Base-by-base conservation (phyloP, 768 basidiomycete genomes). In the Lentinula guzmanii region DNA sequence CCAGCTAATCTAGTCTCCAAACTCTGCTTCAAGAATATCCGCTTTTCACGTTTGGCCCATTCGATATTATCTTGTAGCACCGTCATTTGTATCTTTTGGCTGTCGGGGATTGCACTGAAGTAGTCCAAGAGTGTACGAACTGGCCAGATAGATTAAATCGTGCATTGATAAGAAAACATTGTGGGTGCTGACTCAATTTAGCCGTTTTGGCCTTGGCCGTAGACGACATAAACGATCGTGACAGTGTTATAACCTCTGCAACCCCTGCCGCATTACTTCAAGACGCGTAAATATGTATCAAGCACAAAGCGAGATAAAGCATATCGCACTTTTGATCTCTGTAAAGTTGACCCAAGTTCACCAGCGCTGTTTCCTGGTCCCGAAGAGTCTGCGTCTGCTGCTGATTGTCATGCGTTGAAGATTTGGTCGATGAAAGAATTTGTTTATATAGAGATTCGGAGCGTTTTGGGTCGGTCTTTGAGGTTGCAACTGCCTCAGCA, bases 1-100 rank as follows among this genome's bases (percentile, higher is more conserved):
- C 84, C 82, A 46, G 90, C 90, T 16, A 98, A 84, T 28, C 94
- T 83, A 8, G 91, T 91, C 72, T 99, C 95, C 39, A 99, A 80
- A 69, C 86, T 91, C 68, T 98, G 96, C 70, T 96, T 93, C 64
- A 98, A 76, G 77, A 99, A 99, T 67, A 98, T 93, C 42, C 96
- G 86, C 71, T 95, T 95, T 77, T 98, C 93, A 2, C 76, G 73
- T 67, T 89, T 89, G 0, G 95, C 94, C 96, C 96, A 99, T 13
- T 84, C 86, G 55, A 96, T 93, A 66, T 94, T 95, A 65, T 97
- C 94, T 52, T 81, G 82, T 8, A 95, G 83, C n/a, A 94, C 93
- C 9, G 82, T 77, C 59, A 93, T 95, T 69, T 97, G 96, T 16
- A 83, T 80, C 41, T 82, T 75, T 55, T 86, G 83, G 64, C 89